Base-by-base conservation (phyloP, 768 basidiomycete species). In the Boletus sp. region DNA sequence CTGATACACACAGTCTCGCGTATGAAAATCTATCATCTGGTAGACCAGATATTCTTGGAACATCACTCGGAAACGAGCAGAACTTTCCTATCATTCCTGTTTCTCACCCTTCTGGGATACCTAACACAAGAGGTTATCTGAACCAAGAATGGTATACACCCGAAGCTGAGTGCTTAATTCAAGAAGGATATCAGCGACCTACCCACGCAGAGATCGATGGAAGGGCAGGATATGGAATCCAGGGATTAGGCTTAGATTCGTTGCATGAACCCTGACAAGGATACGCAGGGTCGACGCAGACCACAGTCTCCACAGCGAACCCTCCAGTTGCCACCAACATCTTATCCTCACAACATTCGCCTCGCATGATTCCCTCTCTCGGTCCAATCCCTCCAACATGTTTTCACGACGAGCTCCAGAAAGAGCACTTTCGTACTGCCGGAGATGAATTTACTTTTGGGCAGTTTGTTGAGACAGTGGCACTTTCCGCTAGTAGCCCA, bases 211-310 rank as follows among this genome's bases (percentile, higher is more conserved):
- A 29, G 46, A 33, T n/a, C 23, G 50, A 25, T 25, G 25, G 35
- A 37, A 34, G 39, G 34, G n/a, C 7, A 21, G 51, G 56, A 45
- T 46, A 42, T 27, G 21, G 37, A 48, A 66, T 41, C 64, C 61
- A 46, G 56, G 58, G 57, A 51, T 64, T 23, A 37, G 38, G 8
- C 15, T 33, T 50, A 30, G 64, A 58, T 66, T 56, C 35, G 37
- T 54, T 23, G 21, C 17, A 40, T 34, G 41, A 51, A 55, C 40
- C 47, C 32, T 47, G 39, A 17, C 39, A 30, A 30, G 44, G 45
- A 50, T 45, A 39, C 39, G 13, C 42, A 19, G 34, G 40, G 50
- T 45, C 54, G 37, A 54, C 42, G 27, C 21, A 23, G 29, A 47
- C 19, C 33, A 30, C 37, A 37, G 47, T 53, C 40, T 43, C 35